These are phyloP conservation scores for Colletotrichum spaethianum DNA, from an alignment of 2,329 filamentous ascomycete genomes.

Conservation along the genomic window DNA sequence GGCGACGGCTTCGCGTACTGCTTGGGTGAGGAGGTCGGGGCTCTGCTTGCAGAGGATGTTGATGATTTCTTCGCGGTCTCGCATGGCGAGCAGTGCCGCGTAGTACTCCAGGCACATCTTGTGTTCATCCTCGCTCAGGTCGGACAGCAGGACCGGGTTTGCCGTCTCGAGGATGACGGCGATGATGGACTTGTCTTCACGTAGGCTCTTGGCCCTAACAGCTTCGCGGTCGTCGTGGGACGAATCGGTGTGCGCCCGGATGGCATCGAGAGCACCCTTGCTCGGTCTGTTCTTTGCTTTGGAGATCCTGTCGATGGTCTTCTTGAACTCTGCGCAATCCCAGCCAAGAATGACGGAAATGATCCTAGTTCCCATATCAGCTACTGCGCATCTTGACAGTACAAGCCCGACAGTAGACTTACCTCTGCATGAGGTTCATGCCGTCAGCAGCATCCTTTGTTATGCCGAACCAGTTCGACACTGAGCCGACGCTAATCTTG, in stretches of 20 bases:
- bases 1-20: slow-evolving; percentile 74
- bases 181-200: slow-evolving; percentile 72
- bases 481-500: slow-evolving; percentile 80
- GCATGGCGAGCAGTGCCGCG: slow-evolving; percentile 77
- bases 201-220: slow-evolving; percentile 68
- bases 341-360: slow-evolving; percentile 80
- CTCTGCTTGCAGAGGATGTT: slow-evolving; percentile 75
- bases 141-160: slow-evolving; percentile 59
- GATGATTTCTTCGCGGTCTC: slow-evolving; percentile 81
- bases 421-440: slow-evolving; percentile 82
- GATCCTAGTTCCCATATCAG: slow-evolving; percentile 64
- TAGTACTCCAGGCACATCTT: slow-evolving; percentile 78
- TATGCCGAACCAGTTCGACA: slow-evolving; percentile 85
- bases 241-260: slow-evolving; percentile 71
- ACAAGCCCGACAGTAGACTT: slow-evolving; percentile 1
- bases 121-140: slow-evolving; percentile 73
- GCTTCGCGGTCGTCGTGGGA: slow-evolving; percentile 70
- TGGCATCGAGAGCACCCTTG: slow-evolving; percentile 72
- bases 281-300: slow-evolving; percentile 70
- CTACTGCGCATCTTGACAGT: slow-evolving; percentile 26
- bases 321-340: slow-evolving; percentile 80
- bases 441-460: slow-evolving; percentile 81
- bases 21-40: slow-evolving; percentile 81
- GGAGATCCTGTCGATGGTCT: slow-evolving; percentile 75
- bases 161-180: slow-evolving; percentile 73